These are phyloP conservation scores for Fusarium veterinarium DNA, from an alignment of 2,329 filamentous ascomycete genomes.

Conservation along the genomic window DNA sequence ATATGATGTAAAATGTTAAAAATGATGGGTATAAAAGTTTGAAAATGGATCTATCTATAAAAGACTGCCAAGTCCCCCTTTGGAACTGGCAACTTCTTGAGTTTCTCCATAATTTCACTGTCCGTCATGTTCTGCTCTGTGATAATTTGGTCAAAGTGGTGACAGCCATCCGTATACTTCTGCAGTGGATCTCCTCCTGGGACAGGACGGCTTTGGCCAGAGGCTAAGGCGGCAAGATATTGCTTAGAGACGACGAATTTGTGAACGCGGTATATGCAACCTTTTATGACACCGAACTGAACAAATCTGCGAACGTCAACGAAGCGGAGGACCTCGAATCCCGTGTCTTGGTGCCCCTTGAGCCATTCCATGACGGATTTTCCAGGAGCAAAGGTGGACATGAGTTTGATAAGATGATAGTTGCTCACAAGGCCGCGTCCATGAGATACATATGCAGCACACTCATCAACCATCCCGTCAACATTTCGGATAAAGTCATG, in stretches of 20 bases:
- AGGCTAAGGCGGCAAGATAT: constrained; percentile 67
- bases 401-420: constrained; percentile 81
- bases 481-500: constrained; percentile 81
- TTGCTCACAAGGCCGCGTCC: constrained; percentile 60
- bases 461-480: constrained; percentile 84
- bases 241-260: constrained; percentile 83
- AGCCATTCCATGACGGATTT: constrained; percentile 91
- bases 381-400: constrained; percentile 85
- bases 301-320: constrained; percentile 92
- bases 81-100: constrained; percentile 68
- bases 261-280: constrained; percentile 90
- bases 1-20: constrained; percentile 39
- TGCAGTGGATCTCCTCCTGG: constrained; percentile 65
- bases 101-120: constrained; percentile 74
- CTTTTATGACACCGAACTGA: constrained; percentile 96
- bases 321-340: constrained; percentile 74
- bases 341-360: constrained; percentile 74
- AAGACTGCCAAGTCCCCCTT: constrained; percentile 66
- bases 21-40: constrained; percentile 16
- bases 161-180: constrained; percentile 78
- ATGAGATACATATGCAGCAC: constrained; percentile 81
- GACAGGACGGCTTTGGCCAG: constrained; percentile 60
- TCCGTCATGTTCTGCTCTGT: constrained; percentile 79
- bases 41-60: constrained; percentile 55
- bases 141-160: constrained; percentile 85